Percentiles rank a stretch among this genome's conserved stretches.
Conservation (phyloP, 176 grass and related monocot species). For the Ensete ventricosum region DNA sequence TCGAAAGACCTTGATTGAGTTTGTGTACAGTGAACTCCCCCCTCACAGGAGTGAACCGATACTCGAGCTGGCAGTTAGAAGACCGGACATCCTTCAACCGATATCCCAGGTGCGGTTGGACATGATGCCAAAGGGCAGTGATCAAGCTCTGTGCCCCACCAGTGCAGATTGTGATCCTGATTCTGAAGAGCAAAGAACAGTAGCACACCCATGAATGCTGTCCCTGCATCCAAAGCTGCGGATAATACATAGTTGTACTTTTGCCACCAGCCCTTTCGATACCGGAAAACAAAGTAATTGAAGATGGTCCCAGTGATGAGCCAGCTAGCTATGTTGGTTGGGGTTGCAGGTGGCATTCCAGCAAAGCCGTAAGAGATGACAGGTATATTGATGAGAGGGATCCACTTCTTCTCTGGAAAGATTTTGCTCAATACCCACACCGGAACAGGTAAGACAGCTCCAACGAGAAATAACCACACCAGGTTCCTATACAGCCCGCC, state of each 20-base stretch:
- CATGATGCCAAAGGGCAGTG: conserved; percentile 89
- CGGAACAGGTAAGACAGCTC: conserved; percentile 81
- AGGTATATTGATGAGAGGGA: conserved; percentile 83
- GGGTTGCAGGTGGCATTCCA: conserved; percentile 95
- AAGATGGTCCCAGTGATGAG: conserved; percentile 83
- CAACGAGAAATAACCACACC: conserved; percentile 81
- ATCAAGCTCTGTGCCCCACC: conserved; percentile 95
- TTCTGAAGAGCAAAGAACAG: conserved; percentile 98
- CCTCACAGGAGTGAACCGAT: background rate
- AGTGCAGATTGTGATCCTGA: conserved; percentile 62
- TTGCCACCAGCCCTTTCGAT: conserved; percentile 94
- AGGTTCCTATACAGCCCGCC: conserved; percentile 86
- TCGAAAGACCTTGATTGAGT: background rate
- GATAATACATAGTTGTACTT: conserved; percentile 98
- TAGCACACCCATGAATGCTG: conserved; percentile 96
- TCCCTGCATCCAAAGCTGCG: conserved; percentile 89
- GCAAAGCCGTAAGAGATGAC: conserved; percentile 98
- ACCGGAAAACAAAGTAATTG: conserved; percentile 93
- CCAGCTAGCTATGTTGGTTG: conserved; percentile 99
- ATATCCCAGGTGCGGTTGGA: conserved; percentile 77
- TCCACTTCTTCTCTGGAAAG: conserved; percentile 98
- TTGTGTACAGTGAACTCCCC: background rate
- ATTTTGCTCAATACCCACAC: conserved; percentile 84
- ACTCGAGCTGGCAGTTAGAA: conserved; percentile 30
- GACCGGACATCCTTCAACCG: conserved; percentile 77